Conservation (phyloP, 2,329 filamentous ascomycete genomes). For the Biscogniauxia sp. region DNA sequence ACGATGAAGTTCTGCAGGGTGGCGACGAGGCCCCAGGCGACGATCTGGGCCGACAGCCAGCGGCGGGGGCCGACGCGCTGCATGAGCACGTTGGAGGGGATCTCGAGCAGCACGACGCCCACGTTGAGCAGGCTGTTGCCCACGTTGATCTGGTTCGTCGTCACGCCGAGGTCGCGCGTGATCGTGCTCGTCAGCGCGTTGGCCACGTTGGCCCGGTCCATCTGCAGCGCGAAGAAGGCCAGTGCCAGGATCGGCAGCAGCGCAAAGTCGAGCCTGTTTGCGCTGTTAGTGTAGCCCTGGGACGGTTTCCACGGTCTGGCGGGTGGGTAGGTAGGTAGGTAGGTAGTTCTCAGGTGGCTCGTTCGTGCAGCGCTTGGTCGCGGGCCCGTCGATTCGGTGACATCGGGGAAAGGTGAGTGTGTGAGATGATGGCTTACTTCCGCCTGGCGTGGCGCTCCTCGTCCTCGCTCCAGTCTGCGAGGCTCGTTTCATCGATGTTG, state of each 20-base stretch:
- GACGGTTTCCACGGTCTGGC: background rate
- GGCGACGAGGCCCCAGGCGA: slow-evolving; percentile 34
- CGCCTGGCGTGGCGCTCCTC: slow-evolving; percentile 32
- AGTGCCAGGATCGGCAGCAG: slow-evolving; percentile 32
- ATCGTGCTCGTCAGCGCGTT: slow-evolving; percentile 34
- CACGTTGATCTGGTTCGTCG: slow-evolving; percentile 29
- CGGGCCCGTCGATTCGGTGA: no score
- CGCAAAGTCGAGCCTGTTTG: slow-evolving; percentile 27
- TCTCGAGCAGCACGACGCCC: slow-evolving; percentile 33
- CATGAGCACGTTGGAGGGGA: slow-evolving; percentile 33
- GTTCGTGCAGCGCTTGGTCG: no score
- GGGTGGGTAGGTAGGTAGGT: no score
- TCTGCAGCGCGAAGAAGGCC: slow-evolving; percentile 33
- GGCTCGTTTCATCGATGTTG: slow-evolving; percentile 15
- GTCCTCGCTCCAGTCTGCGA: slow-evolving; percentile 28
- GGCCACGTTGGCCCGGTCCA: slow-evolving; percentile 34
- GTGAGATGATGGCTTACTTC: slow-evolving; percentile 23
- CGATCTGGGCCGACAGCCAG: slow-evolving; percentile 32
- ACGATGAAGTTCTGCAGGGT: slow-evolving; percentile 35
- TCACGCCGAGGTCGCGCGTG: slow-evolving; percentile 27
- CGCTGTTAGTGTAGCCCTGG: background rate
- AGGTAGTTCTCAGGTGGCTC: no score
- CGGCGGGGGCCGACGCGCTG: slow-evolving; percentile 28
- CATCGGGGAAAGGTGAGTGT: background rate
- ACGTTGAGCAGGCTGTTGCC: slow-evolving; percentile 30